phyloP scores from a whole-genome alignment of 305 asterid genomes.

The Fraxinus sp. region DNA sequence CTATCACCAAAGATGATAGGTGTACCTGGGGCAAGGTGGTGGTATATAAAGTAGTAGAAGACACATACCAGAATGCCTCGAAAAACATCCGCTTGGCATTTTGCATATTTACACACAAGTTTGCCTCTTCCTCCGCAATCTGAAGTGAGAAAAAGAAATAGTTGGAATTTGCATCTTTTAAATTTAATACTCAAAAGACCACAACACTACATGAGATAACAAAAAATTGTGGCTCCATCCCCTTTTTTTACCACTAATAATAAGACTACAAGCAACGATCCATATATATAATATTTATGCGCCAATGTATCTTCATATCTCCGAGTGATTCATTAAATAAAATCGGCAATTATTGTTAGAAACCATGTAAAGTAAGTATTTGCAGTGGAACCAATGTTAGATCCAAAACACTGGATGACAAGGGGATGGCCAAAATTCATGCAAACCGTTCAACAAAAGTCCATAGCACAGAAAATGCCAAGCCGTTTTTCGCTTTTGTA shows the following conservation, averaged over 20 bases:
- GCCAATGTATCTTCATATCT: background rate
- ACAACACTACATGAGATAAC: conserved; percentile 5
- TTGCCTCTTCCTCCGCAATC: conserved; percentile 63
- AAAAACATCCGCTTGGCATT: conserved; percentile 45
- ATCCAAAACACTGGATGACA: conserved; percentile 7
- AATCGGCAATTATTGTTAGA: conserved; percentile 4
- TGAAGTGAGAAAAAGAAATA: conserved; percentile 43
- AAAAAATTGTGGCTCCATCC: conserved; percentile 8
- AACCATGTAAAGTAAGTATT: conserved; percentile 12
- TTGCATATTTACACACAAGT: conserved; percentile 36
- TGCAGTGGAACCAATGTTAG: background rate
- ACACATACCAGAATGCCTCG: conserved; percentile 59
- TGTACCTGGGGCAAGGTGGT: conserved; percentile 9
- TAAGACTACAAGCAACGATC: background rate
- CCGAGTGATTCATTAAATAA: background rate
- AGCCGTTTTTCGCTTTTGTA: conserved; percentile 12
- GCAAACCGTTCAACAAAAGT: conserved; percentile 14
- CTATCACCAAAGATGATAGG: conserved; percentile 10
- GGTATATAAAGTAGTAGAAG: conserved; percentile 34
- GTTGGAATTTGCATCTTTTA: conserved; percentile 50
- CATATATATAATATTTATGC: background rate
- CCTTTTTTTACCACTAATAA: background rate
- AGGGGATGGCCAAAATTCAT: conserved; percentile 10
- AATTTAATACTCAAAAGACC: conserved; percentile 28
- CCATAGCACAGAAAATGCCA: conserved; percentile 16